Base-by-base conservation (phyloP, 257 asterid species). In the Rehmannia glutinosa region DNA sequence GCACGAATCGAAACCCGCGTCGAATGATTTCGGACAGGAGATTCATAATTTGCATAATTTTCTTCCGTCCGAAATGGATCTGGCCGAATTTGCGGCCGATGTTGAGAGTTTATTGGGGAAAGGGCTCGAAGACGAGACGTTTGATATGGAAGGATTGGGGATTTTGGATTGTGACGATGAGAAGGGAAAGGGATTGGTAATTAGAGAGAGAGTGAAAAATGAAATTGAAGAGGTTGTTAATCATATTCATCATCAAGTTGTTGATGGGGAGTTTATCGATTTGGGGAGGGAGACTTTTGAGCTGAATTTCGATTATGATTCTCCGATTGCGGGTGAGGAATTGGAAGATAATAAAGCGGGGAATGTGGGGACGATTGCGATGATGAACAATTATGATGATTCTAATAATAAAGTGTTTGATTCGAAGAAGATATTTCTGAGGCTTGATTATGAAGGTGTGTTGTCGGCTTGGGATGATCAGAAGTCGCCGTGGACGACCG, bases 61-160 rank as follows among this genome's bases (percentile, higher is more conserved):
- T 60, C 81, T 78, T 4, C 90, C 96, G 7, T 79, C 94, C 2
- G 96, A 91, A 55, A 72, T 84, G 86, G 97, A 88, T 73, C 85
- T 91, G 15, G 96, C 81, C 2, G 94, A 91, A 8, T 92, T 92
- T 30, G 90, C 96, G 0, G 95, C 98, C 0, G 95, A 89, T 41
- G 94, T 89, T 0, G 96, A 92, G 79, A 84, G 80, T 70, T 56
- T 92, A 47, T 38, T 92, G 1, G 97, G 98, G 1, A 87, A 81
- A 66, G 96, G 95, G 41, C 83, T 92, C 12, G 97, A 89, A 1
- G 84, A 73, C 8, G 90, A 82, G 53, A 64, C 88, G 11, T 87
- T 89, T 32, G 86, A 84, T 23, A 85, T 92, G 72, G 88, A 87
- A 73, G 86, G 82, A 4, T 71, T 92, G 42, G 97, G 96, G 20